Base-by-base conservation (phyloP, 768 basidiomycete species). In the Cubamyces sp. region DNA sequence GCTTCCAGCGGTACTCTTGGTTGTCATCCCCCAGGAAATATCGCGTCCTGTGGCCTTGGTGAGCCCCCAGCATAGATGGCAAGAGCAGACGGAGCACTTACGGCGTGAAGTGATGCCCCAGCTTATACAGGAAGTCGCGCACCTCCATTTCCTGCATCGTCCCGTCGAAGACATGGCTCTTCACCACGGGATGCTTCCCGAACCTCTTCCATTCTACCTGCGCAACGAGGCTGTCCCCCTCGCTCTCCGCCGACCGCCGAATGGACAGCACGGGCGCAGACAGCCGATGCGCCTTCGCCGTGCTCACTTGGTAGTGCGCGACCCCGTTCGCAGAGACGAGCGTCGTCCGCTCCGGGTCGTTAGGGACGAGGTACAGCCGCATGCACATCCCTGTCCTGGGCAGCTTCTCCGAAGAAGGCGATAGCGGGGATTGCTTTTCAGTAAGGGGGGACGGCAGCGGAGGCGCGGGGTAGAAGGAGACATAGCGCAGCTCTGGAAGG, bases 351-450 rank as follows among this genome's bases (percentile, higher is more conserved):
- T 80, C 76, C 8, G 82, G 81, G 62, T 84, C 78, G 69, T 84
- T 81, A 28, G 79, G 81, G 18, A 80, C 70, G 51, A 86, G 78
- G 69, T 81, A 84, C 16, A 85, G 74, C 57, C 84, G 80, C 83
- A 85, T 84, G 42, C 57, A 50, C 48, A 59, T 51, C 19, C 40
- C 34, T 34, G 34, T 37, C 30, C 30, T n/a, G 48, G 39, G 14
- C 52, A 18, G 46, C 26, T 23, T 16, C 18, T 23, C 25, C 14
- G 48, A 5, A 12, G 48, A 16, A 16, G 21, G 14, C 26, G n/a
- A 49, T 19, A 15, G 48, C 9, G 26, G 26, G 15, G 16, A 5
- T 21, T 43, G 42, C 19, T 43, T 43, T 9, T 43, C 42, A 15
- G 19, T 12, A 19, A 16, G 42, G 42, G 42, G 42, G 18, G 42